These are phyloP conservation scores for Diaporthe sp. DNA, from an alignment of 2,329 filamentous ascomycete species.

Conservation along the genomic window DNA sequence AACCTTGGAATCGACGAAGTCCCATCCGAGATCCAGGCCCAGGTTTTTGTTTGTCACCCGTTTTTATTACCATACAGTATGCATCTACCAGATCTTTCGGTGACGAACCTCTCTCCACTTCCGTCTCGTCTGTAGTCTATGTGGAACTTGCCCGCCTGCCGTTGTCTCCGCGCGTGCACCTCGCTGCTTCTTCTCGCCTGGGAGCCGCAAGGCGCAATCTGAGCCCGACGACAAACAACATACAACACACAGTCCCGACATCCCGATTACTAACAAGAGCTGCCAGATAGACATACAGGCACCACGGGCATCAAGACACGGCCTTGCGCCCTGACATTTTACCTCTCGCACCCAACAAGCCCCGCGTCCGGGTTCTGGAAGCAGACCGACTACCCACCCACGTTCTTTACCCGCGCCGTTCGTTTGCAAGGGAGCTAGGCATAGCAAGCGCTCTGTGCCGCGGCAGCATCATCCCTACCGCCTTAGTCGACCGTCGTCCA, in stretches of 20 bases:
- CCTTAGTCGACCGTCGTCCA: background rate
- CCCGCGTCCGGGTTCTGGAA: background rate
- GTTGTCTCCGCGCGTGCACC: conserved; percentile 10
- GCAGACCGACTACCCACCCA: conserved; percentile 6
- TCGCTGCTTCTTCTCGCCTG: background rate
- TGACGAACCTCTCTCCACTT: conserved; percentile 24
- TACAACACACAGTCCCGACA: background rate
- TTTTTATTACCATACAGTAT: conserved; percentile 23
- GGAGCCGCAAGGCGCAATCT: conserved; percentile 17
- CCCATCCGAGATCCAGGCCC: conserved; percentile 23
- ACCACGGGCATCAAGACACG: background rate
- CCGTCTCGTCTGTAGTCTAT: conserved; percentile 16
- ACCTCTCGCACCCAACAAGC: background rate
- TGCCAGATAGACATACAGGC: background rate
- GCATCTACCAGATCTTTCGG: conserved; percentile 22
- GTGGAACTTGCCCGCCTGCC: conserved; percentile 8
- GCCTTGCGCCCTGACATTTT: background rate
- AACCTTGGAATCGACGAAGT: conserved; percentile 15
- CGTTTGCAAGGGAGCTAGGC: conserved; percentile 29
- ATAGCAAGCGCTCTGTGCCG: conserved; percentile 12
- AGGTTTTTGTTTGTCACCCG: conserved; percentile 13
- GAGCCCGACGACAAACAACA: conserved; percentile 9
- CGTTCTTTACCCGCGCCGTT: conserved; percentile 28
- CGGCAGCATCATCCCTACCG: conserved; percentile 28
- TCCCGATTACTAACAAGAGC: background rate